Evolutionary conservation across 768 basidiomycete genomes (phyloP), one percentile per base, ranked within the genome.

Genomic region (Dentipellis fragilis): DNA sequence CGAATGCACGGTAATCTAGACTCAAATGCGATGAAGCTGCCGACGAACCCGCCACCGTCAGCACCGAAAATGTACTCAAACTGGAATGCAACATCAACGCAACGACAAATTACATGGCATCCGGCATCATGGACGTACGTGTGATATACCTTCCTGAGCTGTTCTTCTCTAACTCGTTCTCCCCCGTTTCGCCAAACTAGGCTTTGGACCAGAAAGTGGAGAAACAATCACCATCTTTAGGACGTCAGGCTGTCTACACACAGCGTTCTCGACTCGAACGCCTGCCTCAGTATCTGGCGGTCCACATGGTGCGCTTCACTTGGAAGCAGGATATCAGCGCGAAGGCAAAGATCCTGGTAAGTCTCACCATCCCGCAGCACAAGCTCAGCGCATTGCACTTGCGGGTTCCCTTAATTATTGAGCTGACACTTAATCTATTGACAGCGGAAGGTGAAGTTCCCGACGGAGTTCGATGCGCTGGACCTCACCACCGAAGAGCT

Each of bases 281-380:
- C 19, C 73, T 98, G 11, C 96, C 96, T 0, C 69, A 81, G 4
- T 94, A 89, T 64, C 78, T 96, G 19, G 84, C 86, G 5, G 81
- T 98, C 4, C 93, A 98, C 63, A 90, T 97, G 87, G 93, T 94
- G 11, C 88, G 96, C 49, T 99, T 98, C 68, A 87, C 85, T 54
- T 99, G 96, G 96, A 76, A 91, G 57, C 76, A 80, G 38, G 96
- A 98, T 61, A 93, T 96, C 57, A 71, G 71, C 52, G 92, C 87
- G 74, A 98, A 98, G 66, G 84, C 95, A 1, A 98, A 99, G 73
- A 95, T 98, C 67, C 93, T 99, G 95, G 88, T 88, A 58, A 63
- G 34, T 3, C 4, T 40, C n/a, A 12, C 35, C 52, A 54, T 21
- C 29, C 29, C 29, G 3, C 6, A 6, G 3, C 6, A 6, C 29